Percentiles rank a stretch among this genome's conserved stretches.
These are phyloP conservation scores for Elongisporangium undulatum DNA, from an alignment of 352 stramenopile genomes.

Conservation along the genomic window DNA sequence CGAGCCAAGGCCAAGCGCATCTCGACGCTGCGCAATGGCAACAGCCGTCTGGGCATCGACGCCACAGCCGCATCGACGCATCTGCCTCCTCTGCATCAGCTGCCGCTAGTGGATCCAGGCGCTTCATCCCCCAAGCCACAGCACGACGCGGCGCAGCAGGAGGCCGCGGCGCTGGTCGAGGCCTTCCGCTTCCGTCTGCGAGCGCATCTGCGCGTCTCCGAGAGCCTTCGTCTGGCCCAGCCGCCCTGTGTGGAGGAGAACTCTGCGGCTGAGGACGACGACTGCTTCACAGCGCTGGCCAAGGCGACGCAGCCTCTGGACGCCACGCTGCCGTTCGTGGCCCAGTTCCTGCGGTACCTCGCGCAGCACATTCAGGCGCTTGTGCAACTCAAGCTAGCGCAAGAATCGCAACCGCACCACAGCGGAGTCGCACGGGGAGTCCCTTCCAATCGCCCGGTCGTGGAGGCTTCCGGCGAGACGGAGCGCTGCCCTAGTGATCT, in stretches of 20 bases:
- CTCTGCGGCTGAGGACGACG: slow-evolving; percentile 1
- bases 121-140: slow-evolving; percentile 9
- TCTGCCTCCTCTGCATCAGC: slow-evolving; percentile 12
- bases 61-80: background rate
- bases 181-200: slow-evolving; percentile 17
- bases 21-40: slow-evolving; percentile 4
- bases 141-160: slow-evolving; percentile 4
- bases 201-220: slow-evolving; percentile 11
- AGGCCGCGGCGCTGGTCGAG: slow-evolving; percentile 9
- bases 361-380: slow-evolving; percentile 6
- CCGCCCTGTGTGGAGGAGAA: background rate
- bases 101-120: background rate
- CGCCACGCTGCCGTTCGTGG: slow-evolving; percentile 7
- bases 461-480: background rate
- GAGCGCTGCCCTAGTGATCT: background rate
- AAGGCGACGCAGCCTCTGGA: slow-evolving; percentile 3
- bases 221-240: slow-evolving; percentile 1
- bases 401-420: slow-evolving; percentile 6
- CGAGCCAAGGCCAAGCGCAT: background rate
- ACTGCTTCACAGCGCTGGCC: slow-evolving; percentile 9
- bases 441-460: background rate
- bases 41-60: slow-evolving; percentile 17
- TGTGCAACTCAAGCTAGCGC: slow-evolving; percentile 14
- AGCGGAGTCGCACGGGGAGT: background rate
- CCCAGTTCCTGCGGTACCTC: slow-evolving; percentile 16